Evolutionary conservation across 768 basidiomycete genomes (phyloP).

Genomic region (Arthromyces matolae): DNA sequence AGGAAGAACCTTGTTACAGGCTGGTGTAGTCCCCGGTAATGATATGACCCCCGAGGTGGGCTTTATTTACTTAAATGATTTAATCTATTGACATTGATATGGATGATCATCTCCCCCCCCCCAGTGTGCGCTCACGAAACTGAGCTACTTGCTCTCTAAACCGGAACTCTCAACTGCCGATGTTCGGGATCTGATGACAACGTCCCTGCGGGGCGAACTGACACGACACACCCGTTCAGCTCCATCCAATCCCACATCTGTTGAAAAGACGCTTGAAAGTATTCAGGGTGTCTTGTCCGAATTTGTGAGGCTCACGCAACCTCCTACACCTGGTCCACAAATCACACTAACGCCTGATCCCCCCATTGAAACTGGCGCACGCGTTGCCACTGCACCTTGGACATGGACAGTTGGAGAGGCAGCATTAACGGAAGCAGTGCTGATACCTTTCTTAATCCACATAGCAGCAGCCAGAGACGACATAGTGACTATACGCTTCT

Average conservation of each 20-base stretch:
- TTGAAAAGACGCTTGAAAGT: constrained; percentile 51
- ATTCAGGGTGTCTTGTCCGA: constrained; percentile 66
- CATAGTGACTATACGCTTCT: constrained; percentile 55
- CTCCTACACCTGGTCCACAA: constrained; percentile 31
- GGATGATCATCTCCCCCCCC: background rate
- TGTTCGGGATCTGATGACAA: constrained; percentile 71
- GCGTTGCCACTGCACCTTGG: constrained; percentile 63
- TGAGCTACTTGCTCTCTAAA: constrained; percentile 88
- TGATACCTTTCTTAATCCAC: constrained; percentile 77
- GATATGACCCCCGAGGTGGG: constrained; percentile 95
- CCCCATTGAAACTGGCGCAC: constrained; percentile 34
- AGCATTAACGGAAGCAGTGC: constrained; percentile 59
- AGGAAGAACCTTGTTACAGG: constrained; percentile 61
- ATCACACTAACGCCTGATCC: constrained; percentile 34
- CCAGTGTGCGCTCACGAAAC: constrained; percentile 86
- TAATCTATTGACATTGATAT: background rate
- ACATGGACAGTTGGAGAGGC: constrained; percentile 76
- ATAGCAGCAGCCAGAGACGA: constrained; percentile 75
- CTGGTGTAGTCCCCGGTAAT: constrained; percentile 79
- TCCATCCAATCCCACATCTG: constrained; percentile 35
- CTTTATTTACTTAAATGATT: too few species aligned
- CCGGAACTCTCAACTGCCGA: constrained; percentile 63
- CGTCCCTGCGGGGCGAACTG: constrained; percentile 86
- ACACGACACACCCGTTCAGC: constrained; percentile 48
- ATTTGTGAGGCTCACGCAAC: constrained; percentile 58